These are phyloP conservation scores for Beauveria sp. DNA, from an alignment of 2,329 filamentous ascomycete genomes.

Conservation along the genomic window DNA sequence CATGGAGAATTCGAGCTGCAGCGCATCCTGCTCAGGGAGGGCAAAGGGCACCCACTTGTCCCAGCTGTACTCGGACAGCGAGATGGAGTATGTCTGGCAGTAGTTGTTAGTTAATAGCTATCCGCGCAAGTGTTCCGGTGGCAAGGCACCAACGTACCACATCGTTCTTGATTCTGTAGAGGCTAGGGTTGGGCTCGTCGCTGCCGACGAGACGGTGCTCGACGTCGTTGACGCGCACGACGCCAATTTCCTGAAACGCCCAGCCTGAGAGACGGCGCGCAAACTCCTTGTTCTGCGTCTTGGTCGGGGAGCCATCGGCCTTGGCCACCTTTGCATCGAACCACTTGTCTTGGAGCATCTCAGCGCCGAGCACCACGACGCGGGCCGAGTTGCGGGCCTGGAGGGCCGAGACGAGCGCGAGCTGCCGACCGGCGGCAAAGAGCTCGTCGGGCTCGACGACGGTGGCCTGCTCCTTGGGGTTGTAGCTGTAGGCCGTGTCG, in stretches of 20 bases:
- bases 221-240: conserved; percentile 75
- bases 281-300: conserved; percentile 77
- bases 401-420: conserved; percentile 75
- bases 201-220: conserved; percentile 61
- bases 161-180: conserved; percentile 95
- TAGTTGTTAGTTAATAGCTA: background rate
- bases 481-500: conserved; percentile 84
- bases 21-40: conserved; percentile 58
- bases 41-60: conserved; percentile 69
- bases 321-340: conserved; percentile 73
- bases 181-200: conserved; percentile 66
- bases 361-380: conserved; percentile 75
- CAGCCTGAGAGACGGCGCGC: conserved; percentile 81
- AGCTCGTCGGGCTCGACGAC: conserved; percentile 62
- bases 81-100: conserved; percentile 73
- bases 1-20: conserved; percentile 98
- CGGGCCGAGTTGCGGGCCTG: conserved; percentile 93
- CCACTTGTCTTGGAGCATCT: conserved; percentile 84
- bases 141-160: conserved; percentile 58
- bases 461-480: conserved; percentile 75
- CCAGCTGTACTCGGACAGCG: conserved; percentile 75
- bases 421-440: conserved; percentile 76
- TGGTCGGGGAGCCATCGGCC: conserved; percentile 37
- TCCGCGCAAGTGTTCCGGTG: background rate
- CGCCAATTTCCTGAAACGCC: conserved; percentile 91